These are phyloP conservation scores for Diaporthe australafricana DNA, from an alignment of 2,329 filamentous ascomycete genomes.

Conservation along the genomic window DNA sequence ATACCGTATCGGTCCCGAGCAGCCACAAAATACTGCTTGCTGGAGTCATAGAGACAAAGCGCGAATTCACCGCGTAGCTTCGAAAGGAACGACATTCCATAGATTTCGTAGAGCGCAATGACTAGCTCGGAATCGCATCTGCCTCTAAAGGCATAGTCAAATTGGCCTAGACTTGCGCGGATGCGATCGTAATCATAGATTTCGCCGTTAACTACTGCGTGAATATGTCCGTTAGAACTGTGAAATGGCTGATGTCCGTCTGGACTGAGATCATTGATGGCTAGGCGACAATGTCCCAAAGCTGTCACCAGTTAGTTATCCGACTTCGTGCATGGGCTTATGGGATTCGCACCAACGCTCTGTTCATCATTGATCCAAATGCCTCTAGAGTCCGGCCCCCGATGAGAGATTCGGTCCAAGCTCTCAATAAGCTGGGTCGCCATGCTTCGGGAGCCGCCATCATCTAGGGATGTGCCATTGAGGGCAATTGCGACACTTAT, in stretches of 20 bases:
- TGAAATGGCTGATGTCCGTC: conserved; percentile 61
- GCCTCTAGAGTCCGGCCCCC: conserved; percentile 46
- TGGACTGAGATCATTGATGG: conserved; percentile 63
- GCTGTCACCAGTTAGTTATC: conserved; percentile 36
- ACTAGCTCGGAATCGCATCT: conserved; percentile 64
- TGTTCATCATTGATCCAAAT: conserved; percentile 44
- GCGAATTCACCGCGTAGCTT: conserved; percentile 67
- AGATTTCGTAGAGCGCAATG: conserved; percentile 61
- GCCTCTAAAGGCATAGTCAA: conserved; percentile 57
- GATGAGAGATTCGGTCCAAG: conserved; percentile 45
- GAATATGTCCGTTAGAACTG: conserved; percentile 52
- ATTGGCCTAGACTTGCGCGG: conserved; percentile 49
- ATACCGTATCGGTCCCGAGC: conserved; percentile 67
- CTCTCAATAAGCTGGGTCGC: conserved; percentile 40
- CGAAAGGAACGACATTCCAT: conserved; percentile 52
- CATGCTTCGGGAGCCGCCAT: not conserved
- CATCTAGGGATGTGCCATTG: conserved; percentile 1
- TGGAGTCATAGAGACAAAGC: conserved; percentile 62
- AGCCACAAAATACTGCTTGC: conserved; percentile 55
- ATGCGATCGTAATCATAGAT: conserved; percentile 66
- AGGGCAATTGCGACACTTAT: conserved; percentile 15
- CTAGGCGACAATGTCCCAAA: conserved; percentile 62
- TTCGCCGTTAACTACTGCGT: conserved; percentile 70
- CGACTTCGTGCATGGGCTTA: not conserved
- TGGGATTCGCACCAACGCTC: conserved; percentile 24